Evolutionary conservation across 1,284 basidiomycete species (phyloP), one percentile per base, ranked within the genome.

Genomic region (Waitea zeae): DNA sequence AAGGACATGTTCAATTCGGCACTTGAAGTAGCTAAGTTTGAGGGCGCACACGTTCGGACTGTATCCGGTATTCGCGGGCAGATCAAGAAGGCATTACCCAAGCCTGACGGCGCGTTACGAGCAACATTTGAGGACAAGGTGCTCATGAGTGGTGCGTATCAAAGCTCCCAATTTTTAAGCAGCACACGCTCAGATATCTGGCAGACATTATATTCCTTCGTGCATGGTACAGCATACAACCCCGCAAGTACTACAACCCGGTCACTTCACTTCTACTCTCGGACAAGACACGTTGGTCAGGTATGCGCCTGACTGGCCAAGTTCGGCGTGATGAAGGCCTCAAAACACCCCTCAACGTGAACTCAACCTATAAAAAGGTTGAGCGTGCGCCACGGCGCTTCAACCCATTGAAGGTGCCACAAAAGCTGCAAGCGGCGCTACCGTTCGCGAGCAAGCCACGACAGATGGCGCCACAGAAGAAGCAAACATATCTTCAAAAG

Each of bases 91-190:
- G 90, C 87, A 2, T 59, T 97, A 14, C 61, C 79, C 5, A 96
- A 92, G 52, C 92, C 93, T 0, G 92, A 96, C 44, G 95, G 95
- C 3, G 75, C 86, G 7, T 97, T 87, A 65, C 67, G 95, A 43
- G 93, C 93, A 1, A 90, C 93, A 1, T 98, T 98, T 52, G 93
- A 98, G 56, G 93, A 99, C 57, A 98, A 98, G 61, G 68, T 98
- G 7, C 64, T 97, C 39, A 90, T 84, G 80, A 89, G 86, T 44
- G 88, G 87, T 90, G 52, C 42, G 79, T 67, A 30, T 28, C 30
- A 26, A 3, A n/a, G n/a, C 28, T 24, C 14, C 34, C 33, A 12
- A n/a, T 18, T 13, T 26, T 17, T 24, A 22, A 12, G 15, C 19
- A 30, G 19, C 20, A 35, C 41, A 31, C 17, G 36, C 12, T 32